Percentiles rank a stretch among this genome's conserved stretches.
Evolutionary conservation across 225 moss, liverwort and hornwort genomes (phyloP).

Genomic region (Bryoerythrophyllum caledonicum): DNA sequence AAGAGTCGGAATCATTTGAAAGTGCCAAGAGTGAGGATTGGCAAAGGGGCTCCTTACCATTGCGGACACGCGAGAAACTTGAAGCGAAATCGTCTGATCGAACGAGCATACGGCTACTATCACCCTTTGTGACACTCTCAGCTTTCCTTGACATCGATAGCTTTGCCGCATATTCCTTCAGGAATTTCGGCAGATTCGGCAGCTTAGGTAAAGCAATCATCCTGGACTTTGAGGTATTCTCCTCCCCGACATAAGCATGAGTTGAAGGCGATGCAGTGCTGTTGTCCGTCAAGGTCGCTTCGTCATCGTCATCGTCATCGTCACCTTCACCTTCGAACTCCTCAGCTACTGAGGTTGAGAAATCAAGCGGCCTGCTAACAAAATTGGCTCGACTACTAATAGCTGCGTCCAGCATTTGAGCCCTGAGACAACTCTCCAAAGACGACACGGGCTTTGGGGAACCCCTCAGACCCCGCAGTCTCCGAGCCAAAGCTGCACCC

Average conservation of each 20-base stretch:
- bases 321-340: slow-evolving; percentile 12
- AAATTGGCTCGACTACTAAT: slow-evolving; percentile 41
- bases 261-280: not conserved
- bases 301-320: slow-evolving; percentile 13
- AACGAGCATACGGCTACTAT: slow-evolving; percentile 25
- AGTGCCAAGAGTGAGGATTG: slow-evolving; percentile 25
- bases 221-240: slow-evolving; percentile 1
- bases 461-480: slow-evolving; percentile 54
- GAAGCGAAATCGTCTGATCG: slow-evolving; percentile 8
- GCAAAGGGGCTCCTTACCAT: slow-evolving; percentile 52
- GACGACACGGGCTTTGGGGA: slow-evolving; percentile 86
- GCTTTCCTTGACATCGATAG: slow-evolving; percentile 28
- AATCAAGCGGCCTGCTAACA: slow-evolving; percentile 58
- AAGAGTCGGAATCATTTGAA: slow-evolving; percentile 7
- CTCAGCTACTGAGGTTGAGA: slow-evolving; percentile 38
- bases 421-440: slow-evolving; percentile 88
- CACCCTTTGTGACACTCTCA: slow-evolving; percentile 23
- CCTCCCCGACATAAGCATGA: slow-evolving; percentile 5
- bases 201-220: slow-evolving; percentile 38
- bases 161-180: slow-evolving; percentile 43
- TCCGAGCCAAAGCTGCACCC: slow-evolving; percentile 47
- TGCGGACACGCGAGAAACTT: slow-evolving; percentile 15
- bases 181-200: slow-evolving; percentile 44
- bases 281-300: slow-evolving; percentile 9
- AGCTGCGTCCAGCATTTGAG: slow-evolving; percentile 58